phyloP scores from a whole-genome alignment of 805 yeast genomes.

The Kodamaea leandrae region DNA sequence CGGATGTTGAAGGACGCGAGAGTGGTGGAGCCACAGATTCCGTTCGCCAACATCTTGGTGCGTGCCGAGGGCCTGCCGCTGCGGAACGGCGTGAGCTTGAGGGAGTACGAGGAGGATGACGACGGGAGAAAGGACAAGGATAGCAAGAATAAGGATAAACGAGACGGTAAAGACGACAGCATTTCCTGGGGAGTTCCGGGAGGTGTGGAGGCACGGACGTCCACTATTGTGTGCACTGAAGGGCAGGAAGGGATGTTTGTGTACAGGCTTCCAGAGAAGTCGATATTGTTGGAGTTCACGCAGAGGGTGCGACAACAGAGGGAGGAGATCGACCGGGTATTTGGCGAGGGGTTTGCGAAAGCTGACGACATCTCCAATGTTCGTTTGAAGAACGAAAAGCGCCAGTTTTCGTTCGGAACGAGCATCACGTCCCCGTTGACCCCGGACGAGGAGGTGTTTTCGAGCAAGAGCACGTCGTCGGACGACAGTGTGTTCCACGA shows the following conservation, averaged over 20 bases:
- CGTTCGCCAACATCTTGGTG: constrained; percentile 5
- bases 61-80: background rate
- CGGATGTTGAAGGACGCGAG: constrained; percentile 46
- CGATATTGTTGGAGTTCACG: constrained; percentile 67
- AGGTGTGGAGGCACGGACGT: constrained; percentile 23
- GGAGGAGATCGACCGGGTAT: background rate
- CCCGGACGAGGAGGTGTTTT: no score
- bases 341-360: background rate
- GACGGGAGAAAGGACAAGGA: no score
- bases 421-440: no score
- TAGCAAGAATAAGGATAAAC: background rate
- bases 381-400: no score
- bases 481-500: background rate
- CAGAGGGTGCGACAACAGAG: constrained; percentile 35
- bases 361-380: no score
- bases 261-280: constrained; percentile 65
- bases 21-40: constrained; percentile 48
- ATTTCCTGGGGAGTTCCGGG: constrained; percentile 12
- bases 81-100: background rate
- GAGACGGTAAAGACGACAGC: background rate
- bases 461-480: no score
- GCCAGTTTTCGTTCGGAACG: no score
- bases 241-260: constrained; percentile 39
- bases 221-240: constrained; percentile 19
- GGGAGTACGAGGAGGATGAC: background rate